Conservation (phyloP, 139 green algal genomes). For the Tetraselmis chui region DNA sequence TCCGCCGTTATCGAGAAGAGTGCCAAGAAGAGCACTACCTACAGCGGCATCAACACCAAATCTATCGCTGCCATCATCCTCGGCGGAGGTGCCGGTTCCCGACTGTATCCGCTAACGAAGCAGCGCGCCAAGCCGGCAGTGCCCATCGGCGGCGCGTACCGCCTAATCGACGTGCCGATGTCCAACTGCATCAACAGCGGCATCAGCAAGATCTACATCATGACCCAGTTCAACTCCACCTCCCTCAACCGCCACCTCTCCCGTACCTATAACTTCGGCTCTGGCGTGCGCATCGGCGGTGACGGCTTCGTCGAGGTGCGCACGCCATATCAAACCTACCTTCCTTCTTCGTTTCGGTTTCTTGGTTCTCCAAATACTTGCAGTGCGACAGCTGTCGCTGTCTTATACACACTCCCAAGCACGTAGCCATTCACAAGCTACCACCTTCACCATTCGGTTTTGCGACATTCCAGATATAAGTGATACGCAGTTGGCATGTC, state of each 20-base stretch:
- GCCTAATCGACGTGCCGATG: conserved; percentile 99
- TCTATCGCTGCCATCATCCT: conserved; percentile 74
- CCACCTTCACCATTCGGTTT: no score
- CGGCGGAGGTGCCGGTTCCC: conserved; percentile 80
- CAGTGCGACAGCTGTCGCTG: no score
- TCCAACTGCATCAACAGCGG: conserved; percentile 98
- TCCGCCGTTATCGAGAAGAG: neutral
- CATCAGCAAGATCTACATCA: conserved; percentile 98
- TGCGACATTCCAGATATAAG: no score
- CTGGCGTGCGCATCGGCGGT: conserved; percentile 71
- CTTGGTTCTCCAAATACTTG: no score
- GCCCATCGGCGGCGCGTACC: conserved; percentile 95
- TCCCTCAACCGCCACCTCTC: conserved; percentile 96
- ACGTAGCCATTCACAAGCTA: no score
- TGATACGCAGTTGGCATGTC: no score
- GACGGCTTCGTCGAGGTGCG: conserved; percentile 92
- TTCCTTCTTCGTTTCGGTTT: no score
- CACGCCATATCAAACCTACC: no score
- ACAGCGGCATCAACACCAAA: conserved; percentile 1
- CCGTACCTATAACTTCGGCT: conserved; percentile 91
- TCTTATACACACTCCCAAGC: no score
- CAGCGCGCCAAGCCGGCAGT: conserved; percentile 89
- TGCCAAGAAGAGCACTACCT: neutral
- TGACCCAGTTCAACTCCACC: conserved; percentile 96
- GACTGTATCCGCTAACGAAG: conserved; percentile 92